Evolutionary conservation across 2,329 filamentous ascomycete species (phyloP).

Genomic region (Hypoxylon sp.): DNA sequence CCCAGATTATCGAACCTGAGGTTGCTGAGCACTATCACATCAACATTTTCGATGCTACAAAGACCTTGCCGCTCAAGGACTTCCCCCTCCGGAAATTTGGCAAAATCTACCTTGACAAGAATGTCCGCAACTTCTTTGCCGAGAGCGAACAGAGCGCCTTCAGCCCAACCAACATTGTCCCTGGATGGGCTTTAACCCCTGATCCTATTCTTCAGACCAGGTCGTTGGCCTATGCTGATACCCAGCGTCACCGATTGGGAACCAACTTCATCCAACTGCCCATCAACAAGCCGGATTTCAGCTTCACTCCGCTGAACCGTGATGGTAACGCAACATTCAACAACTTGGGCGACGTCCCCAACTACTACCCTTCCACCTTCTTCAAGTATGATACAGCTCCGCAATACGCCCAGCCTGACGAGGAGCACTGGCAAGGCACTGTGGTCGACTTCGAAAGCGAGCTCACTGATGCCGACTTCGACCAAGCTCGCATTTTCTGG

Average conservation of each 20-base stretch:
- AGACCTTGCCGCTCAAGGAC: constrained; percentile 76
- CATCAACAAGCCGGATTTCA: constrained; percentile 65
- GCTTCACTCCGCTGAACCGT: constrained; percentile 70
- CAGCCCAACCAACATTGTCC: constrained; percentile 76
- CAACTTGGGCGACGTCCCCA: constrained; percentile 74
- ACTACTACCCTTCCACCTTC: constrained; percentile 60
- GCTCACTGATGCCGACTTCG: constrained; percentile 64
- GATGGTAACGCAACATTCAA: constrained; percentile 80
- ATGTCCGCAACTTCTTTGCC: constrained; percentile 76
- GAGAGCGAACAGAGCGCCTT: constrained; percentile 81
- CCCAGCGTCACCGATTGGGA: constrained; percentile 70
- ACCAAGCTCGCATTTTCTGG: constrained; percentile 60
- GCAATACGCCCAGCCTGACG: constrained; percentile 61
- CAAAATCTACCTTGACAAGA: constrained; percentile 75
- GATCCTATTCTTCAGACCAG: constrained; percentile 79
- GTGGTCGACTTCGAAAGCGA: constrained; percentile 61
- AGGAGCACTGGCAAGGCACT: constrained; percentile 64
- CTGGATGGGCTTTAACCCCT: constrained; percentile 77
- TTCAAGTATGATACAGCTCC: constrained; percentile 33
- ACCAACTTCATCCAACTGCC: constrained; percentile 73
- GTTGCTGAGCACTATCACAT: constrained; percentile 73
- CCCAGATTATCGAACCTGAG: constrained; percentile 74
- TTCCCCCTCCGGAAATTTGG: constrained; percentile 74
- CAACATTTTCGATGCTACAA: constrained; percentile 79
- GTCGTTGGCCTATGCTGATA: constrained; percentile 80